A percentile compares a stretch with the other conserved stretches of the same genome.
Conservation (phyloP, 2,329 filamentous ascomycete genomes). For the Diaporthe velutina region DNA sequence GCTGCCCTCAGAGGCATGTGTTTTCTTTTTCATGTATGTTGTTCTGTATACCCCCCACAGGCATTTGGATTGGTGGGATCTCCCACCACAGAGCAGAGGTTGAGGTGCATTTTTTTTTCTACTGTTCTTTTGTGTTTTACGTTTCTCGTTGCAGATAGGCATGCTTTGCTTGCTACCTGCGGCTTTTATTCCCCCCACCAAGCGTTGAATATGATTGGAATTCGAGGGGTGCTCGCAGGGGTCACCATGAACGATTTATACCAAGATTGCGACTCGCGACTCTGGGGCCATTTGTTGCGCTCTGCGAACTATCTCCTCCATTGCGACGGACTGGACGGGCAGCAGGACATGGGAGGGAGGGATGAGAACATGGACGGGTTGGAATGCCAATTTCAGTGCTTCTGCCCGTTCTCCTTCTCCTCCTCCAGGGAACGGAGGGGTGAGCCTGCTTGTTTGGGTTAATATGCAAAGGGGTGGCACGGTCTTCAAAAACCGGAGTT, state of each 20-base stretch:
- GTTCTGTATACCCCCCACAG: conserved; percentile 40
- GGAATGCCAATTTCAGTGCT: neutral
- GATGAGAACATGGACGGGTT: neutral
- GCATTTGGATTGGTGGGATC: conserved; percentile 39
- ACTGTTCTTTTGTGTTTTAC: neutral
- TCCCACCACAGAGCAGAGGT: conserved; percentile 35
- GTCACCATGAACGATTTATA: conserved; percentile 26
- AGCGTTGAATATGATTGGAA: conserved; percentile 35
- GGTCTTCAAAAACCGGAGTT: conserved; percentile 25
- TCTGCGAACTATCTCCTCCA: conserved; percentile 11
- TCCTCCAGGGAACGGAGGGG: neutral
- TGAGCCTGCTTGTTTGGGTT: conserved; percentile 28
- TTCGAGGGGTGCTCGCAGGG: conserved; percentile 22
- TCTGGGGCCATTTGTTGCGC: conserved; percentile 25
- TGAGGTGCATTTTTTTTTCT: conserved; percentile 34
- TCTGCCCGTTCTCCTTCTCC: neutral
- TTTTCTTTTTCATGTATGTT: conserved; percentile 36
- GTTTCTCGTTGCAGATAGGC: conserved; percentile 11
- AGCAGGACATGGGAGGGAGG: neutral
- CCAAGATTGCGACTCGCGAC: conserved; percentile 33
- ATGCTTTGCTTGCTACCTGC: conserved; percentile 21
- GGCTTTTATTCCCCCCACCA: conserved; percentile 8
- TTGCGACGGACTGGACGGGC: conserved; percentile 16
- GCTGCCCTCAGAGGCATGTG: conserved; percentile 24
- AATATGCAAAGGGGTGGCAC: conserved; percentile 20